A percentile compares a stretch with the other conserved stretches of the same genome.
Conservation (phyloP, 352 stramenopile genomes). For the Globisporangium acanthophoron region DNA sequence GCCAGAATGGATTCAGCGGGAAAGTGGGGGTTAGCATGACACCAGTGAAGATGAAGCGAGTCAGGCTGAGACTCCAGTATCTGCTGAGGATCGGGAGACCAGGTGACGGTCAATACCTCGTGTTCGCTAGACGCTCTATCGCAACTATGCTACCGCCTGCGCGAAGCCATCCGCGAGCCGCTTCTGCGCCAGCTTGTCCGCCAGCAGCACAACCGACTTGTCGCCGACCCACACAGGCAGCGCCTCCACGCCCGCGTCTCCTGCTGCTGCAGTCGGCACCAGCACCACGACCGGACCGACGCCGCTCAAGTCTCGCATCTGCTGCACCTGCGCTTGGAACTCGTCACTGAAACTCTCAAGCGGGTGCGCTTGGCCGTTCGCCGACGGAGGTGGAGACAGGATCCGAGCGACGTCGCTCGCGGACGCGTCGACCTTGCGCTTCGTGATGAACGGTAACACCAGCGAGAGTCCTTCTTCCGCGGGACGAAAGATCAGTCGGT, state of each 20-base stretch:
- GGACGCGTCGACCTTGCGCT: constrained; percentile 41
- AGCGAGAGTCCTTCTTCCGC: constrained; percentile 74
- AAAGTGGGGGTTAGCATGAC: no score
- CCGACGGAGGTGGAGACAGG: constrained; percentile 12
- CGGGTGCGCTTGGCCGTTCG: constrained; percentile 19
- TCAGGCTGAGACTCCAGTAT: no score
- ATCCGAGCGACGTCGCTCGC: constrained; percentile 21
- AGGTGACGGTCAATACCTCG: no score
- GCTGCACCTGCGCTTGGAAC: constrained; percentile 24
- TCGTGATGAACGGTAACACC: constrained; percentile 78
- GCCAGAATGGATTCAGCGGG: no score
- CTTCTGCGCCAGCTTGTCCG: constrained; percentile 46
- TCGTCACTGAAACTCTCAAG: constrained; percentile 26
- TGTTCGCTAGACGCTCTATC: not conserved
- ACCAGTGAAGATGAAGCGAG: no score
- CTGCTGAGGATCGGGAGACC: no score
- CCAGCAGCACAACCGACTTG: constrained; percentile 43
- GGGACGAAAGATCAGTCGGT: constrained; percentile 60
- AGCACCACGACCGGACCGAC: constrained; percentile 43
- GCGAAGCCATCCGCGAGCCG: constrained; percentile 19
- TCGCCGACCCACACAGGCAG: constrained; percentile 57
- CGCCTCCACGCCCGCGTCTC: constrained; percentile 9
- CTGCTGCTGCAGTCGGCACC: not conserved
- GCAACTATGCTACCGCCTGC: not conserved
- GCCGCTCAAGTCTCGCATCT: constrained; percentile 28